Conservation (phyloP, 2,329 filamentous ascomycete species). For the Lecanicillium sp. region DNA sequence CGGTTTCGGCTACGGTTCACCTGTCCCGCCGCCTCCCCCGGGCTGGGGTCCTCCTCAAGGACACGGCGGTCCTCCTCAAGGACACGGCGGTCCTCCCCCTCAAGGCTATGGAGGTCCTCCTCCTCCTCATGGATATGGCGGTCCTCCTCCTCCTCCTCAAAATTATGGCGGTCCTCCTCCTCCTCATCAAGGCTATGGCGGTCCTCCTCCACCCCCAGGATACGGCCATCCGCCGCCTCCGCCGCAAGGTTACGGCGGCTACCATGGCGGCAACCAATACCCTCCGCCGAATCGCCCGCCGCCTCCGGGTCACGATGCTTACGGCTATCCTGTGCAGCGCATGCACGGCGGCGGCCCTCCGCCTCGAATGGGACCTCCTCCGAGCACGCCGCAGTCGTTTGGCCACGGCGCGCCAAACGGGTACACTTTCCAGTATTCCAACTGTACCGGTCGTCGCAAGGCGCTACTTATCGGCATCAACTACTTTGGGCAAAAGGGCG, state of each 20-base stretch:
- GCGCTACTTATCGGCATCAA: slow-evolving; percentile 74
- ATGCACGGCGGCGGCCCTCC: slow-evolving; percentile 16
- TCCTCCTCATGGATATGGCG: slow-evolving; percentile 12
- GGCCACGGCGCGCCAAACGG: slow-evolving; percentile 59
- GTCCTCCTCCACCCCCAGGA: slow-evolving; percentile 9
- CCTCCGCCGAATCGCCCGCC: slow-evolving; percentile 22
- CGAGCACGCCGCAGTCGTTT: slow-evolving; percentile 45
- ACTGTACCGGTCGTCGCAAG: slow-evolving; percentile 65
- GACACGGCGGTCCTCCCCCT: slow-evolving; percentile 17
- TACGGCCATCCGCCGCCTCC: slow-evolving; percentile 15
- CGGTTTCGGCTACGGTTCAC: slow-evolving; percentile 21
- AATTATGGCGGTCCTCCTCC: slow-evolving; percentile 15
- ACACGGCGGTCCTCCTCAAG: slow-evolving; percentile 17
- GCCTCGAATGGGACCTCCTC: slow-evolving; percentile 28
- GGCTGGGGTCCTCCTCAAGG: slow-evolving; percentile 17
- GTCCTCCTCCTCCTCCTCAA: slow-evolving; percentile 14
- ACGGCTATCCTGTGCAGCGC: slow-evolving; percentile 35
- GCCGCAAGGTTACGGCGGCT: slow-evolving; percentile 15
- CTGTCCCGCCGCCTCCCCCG: slow-evolving; percentile 13
- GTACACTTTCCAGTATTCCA: slow-evolving; percentile 69
- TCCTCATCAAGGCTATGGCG: slow-evolving; percentile 10
- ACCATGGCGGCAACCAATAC: slow-evolving; percentile 11
- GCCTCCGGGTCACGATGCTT: slow-evolving; percentile 33
- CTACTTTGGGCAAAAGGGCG: slow-evolving; percentile 65
- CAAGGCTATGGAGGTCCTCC: slow-evolving; percentile 13